Conservation (phyloP, 768 basidiomycete genomes). For the Lentinus brumalis region DNA sequence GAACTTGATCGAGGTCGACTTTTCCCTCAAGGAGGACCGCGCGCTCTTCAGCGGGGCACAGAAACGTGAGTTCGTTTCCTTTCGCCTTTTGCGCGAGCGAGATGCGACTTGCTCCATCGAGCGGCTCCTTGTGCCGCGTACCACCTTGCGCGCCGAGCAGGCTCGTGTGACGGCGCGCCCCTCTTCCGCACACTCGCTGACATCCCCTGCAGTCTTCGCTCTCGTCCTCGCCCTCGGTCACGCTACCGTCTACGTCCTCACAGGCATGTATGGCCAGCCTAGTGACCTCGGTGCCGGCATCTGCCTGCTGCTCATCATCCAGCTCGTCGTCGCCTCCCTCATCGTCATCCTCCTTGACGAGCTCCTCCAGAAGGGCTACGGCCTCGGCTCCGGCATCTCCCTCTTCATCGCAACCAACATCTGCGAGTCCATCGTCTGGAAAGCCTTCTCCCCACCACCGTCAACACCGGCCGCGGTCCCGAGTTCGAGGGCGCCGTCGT, state of each 20-base stretch:
- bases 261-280: constrained; percentile 95
- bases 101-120: too few species aligned
- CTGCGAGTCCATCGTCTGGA: constrained; percentile 99
- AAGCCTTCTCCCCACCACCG: constrained; percentile 96
- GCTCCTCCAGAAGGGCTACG: constrained; percentile 98
- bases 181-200: neutral
- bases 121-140: too few species aligned
- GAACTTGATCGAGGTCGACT: constrained; percentile 97
- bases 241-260: constrained; percentile 94
- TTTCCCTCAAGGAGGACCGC: constrained; percentile 94
- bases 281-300: constrained; percentile 93
- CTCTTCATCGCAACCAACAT: constrained; percentile 99
- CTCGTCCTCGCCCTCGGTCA: constrained; percentile 96
- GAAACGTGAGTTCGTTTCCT: constrained; percentile 63
- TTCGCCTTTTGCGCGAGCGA: neutral
- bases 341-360: constrained; percentile 99
- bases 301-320: constrained; percentile 94
- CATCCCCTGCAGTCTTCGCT: constrained; percentile 74
- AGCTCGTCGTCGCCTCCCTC: constrained; percentile 89
- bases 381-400: constrained; percentile 97
- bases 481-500: constrained; percentile 98
- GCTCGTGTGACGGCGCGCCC: neutral
- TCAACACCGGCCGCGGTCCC: constrained; percentile 97
- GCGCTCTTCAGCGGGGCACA: constrained; percentile 95
- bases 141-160: too few species aligned